Evolutionary conservation across 176 grass and related monocot genomes (phyloP).

Genomic region (Urochloa ruziziensis): DNA sequence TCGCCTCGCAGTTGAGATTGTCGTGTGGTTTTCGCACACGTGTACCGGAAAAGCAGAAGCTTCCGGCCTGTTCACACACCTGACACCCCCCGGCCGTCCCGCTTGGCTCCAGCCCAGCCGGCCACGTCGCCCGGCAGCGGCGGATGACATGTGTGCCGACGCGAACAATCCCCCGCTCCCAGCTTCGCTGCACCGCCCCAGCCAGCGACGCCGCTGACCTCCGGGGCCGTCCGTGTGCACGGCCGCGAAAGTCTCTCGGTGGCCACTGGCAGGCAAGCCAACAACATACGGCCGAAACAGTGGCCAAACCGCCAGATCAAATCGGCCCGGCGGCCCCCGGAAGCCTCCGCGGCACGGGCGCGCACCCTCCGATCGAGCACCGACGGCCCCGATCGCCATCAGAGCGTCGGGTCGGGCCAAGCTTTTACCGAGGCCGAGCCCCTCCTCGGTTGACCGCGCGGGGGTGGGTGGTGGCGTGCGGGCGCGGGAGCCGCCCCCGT

Average conservation of each 20-base stretch:
- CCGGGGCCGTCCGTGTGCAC: background rate
- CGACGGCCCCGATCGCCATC: background rate
- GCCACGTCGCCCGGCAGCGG: background rate
- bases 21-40: background rate
- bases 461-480: constrained; percentile 15
- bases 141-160: constrained; percentile 6
- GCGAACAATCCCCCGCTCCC: background rate
- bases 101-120: too few relatives aligned
- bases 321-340: background rate
- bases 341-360: background rate
- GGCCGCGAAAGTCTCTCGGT: background rate
- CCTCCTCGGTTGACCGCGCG: constrained; percentile 19
- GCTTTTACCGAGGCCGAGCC: background rate
- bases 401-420: constrained; percentile 31
- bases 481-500: background rate
- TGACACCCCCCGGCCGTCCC: background rate
- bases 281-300: constrained; percentile 38
- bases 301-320: background rate
- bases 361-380: background rate
- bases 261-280: background rate
- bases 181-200: background rate
- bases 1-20: too few relatives aligned
- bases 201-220: background rate
- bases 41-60: background rate
- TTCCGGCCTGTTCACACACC: background rate